Conservation (phyloP, 2,329 filamentous ascomycete genomes). For the Stagonosporopsis vannaccii region DNA sequence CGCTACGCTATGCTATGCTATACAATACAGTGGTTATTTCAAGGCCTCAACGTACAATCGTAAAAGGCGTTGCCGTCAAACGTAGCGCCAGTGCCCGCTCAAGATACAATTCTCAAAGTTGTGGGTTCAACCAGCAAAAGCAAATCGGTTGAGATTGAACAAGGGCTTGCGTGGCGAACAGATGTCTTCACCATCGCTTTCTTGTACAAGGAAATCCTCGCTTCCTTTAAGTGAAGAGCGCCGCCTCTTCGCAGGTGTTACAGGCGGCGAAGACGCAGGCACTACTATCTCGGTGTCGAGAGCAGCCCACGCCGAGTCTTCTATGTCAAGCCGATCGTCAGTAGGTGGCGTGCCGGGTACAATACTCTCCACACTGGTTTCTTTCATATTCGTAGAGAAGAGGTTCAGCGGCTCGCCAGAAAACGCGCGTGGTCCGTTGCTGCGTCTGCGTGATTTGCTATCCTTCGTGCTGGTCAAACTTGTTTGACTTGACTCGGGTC, state of each 20-base stretch:
- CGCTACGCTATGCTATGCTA: slow-evolving; percentile 14
- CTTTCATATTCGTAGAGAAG: not conserved
- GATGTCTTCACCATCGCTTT: slow-evolving; percentile 53
- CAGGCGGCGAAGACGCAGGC: slow-evolving; percentile 37
- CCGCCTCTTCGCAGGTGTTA: slow-evolving; percentile 29
- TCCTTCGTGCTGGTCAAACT: not conserved
- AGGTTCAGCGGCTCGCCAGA: slow-evolving; percentile 14
- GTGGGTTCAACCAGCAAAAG: slow-evolving; percentile 36
- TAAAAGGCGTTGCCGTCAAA: slow-evolving; percentile 2
- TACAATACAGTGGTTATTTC: not conserved
- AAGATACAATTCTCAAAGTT: not conserved
- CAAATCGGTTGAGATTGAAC: slow-evolving; percentile 52
- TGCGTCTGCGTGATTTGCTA: slow-evolving; percentile 14
- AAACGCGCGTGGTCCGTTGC: slow-evolving; percentile 18
- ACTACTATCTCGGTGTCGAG: slow-evolving; percentile 44
- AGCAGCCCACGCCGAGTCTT: slow-evolving; percentile 37
- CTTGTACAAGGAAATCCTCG: slow-evolving; percentile 56
- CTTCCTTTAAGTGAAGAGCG: slow-evolving; percentile 50
- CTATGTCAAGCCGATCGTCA: slow-evolving; percentile 20
- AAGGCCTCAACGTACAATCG: not conserved
- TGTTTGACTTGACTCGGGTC: slow-evolving; percentile 5
- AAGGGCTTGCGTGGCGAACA: slow-evolving; percentile 45
- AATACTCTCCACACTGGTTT: slow-evolving; percentile 8
- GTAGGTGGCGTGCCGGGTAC: slow-evolving; percentile 17
- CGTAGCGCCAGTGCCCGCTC: not conserved